phyloP scores from a whole-genome alignment of 2,329 filamentous ascomycete species.

The Fusarium sp. region DNA sequence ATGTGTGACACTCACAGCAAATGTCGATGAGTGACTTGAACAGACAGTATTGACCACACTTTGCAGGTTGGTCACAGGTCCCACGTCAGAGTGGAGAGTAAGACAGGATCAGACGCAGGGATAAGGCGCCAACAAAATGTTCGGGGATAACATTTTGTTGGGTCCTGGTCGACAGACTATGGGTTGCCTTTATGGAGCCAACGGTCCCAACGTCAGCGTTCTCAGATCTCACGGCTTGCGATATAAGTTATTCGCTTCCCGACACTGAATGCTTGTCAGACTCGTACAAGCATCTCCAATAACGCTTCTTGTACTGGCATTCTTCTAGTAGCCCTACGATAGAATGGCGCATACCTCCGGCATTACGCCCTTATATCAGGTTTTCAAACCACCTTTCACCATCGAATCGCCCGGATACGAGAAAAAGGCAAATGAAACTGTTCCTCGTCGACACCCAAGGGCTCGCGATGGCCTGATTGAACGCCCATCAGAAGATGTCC shows the following conservation, averaged over 20 bases:
- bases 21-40: background rate
- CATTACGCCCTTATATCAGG: slow-evolving; percentile 62
- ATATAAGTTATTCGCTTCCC: too few species aligned
- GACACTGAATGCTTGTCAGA: too few species aligned
- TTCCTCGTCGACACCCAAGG: slow-evolving; percentile 77
- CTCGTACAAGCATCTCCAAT: background rate
- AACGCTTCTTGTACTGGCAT: background rate
- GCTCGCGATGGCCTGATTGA: slow-evolving; percentile 75
- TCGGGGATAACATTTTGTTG: background rate
- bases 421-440: slow-evolving; percentile 80
- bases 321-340: background rate
- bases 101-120: background rate
- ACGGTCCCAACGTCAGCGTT: background rate
- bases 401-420: slow-evolving; percentile 74
- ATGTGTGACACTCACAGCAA: background rate
- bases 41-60: background rate
- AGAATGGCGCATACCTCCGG: slow-evolving; percentile 39
- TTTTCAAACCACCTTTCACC: slow-evolving; percentile 77
- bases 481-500: slow-evolving; percentile 72
- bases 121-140: background rate
- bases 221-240: background rate
- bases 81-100: background rate
- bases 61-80: background rate
- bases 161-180: background rate
- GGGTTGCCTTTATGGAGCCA: background rate